Percentiles rank a stretch among this genome's conserved stretches.
Conservation (phyloP, 306 rosid genomes). For the Quercus suber region DNA sequence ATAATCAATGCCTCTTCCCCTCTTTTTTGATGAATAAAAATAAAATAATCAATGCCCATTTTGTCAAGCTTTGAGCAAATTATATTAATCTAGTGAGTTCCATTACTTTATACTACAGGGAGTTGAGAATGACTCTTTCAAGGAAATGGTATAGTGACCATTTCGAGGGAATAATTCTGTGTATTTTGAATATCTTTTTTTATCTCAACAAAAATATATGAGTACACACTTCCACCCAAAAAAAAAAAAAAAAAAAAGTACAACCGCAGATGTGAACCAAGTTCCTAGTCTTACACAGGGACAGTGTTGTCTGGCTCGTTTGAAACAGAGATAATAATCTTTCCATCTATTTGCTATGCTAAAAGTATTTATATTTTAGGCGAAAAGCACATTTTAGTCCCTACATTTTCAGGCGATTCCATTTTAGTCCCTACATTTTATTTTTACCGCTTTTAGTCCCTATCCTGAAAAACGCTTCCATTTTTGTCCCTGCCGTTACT, state of each 20-base stretch:
- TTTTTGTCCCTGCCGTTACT: too few species aligned
- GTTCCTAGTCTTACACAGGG: not conserved
- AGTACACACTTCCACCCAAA: not conserved
- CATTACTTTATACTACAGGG: slow-evolving; percentile 12
- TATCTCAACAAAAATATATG: not conserved
- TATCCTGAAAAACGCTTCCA: too few species aligned
- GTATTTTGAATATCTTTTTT: not conserved
- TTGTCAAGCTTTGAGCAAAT: not conserved
- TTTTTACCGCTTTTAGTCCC: too few species aligned
- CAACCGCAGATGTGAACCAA: not conserved
- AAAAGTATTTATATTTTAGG: too few species aligned
- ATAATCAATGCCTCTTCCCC: not conserved
- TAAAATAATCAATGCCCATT: not conserved
- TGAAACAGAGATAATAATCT: too few species aligned
- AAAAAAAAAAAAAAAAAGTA: not conserved
- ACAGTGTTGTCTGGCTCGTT: too few species aligned
- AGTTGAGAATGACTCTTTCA: slow-evolving; percentile 11
- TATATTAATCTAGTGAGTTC: not conserved
- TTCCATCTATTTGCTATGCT: too few species aligned
- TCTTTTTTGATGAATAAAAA: not conserved
- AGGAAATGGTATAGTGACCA: slow-evolving; percentile 16
- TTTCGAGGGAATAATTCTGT: slow-evolving; percentile 14
- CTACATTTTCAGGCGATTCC: too few species aligned
- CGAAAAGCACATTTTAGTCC: too few species aligned
- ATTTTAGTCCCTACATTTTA: too few species aligned